These are phyloP conservation scores for Zangia roseola DNA, from an alignment of 768 basidiomycete genomes.

Conservation along the genomic window DNA sequence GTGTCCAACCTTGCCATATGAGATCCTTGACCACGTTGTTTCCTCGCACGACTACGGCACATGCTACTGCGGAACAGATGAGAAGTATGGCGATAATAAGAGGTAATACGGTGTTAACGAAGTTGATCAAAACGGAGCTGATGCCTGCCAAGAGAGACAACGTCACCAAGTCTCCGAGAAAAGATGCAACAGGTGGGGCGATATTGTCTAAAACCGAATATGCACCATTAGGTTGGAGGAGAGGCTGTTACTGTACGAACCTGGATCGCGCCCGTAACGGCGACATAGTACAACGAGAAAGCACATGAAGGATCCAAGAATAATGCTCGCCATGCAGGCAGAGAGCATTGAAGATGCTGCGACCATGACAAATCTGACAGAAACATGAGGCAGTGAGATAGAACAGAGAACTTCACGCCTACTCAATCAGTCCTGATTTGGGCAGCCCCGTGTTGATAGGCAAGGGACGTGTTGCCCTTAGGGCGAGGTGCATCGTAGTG, in stretches of 20 bases:
- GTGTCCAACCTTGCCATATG: constrained; percentile 83
- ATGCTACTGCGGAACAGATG: constrained; percentile 48
- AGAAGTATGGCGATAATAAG: constrained; percentile 50
- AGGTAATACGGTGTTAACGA: constrained; percentile 65
- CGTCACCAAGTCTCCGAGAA: constrained; percentile 90
- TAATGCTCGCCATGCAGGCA: constrained; percentile 69
- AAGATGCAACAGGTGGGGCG: constrained; percentile 89
- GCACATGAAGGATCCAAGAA: constrained; percentile 94
- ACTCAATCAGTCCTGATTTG: constrained; percentile 42
- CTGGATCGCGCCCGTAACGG: constrained; percentile 77
- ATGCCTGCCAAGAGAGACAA: constrained; percentile 76
- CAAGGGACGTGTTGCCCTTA: constrained; percentile 23
- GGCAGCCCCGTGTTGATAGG: constrained; percentile 29
- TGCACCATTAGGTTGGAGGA: too few relatives aligned
- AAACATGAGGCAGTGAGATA: constrained; percentile 3
- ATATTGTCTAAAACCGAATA: constrained; percentile 71
- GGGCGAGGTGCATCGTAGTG: constrained; percentile 4
- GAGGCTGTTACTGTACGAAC: constrained; percentile 37
- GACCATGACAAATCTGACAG: constrained; percentile 68
- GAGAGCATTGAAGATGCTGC: constrained; percentile 78
- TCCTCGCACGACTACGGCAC: constrained; percentile 54
- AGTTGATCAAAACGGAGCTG: constrained; percentile 68
- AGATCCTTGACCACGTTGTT: constrained; percentile 73
- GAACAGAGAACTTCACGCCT: constrained; percentile 11
- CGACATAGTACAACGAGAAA: constrained; percentile 76